phyloP scores from a whole-genome alignment of 2,329 filamentous ascomycete species.

The Trichoderma afroharzianum region DNA sequence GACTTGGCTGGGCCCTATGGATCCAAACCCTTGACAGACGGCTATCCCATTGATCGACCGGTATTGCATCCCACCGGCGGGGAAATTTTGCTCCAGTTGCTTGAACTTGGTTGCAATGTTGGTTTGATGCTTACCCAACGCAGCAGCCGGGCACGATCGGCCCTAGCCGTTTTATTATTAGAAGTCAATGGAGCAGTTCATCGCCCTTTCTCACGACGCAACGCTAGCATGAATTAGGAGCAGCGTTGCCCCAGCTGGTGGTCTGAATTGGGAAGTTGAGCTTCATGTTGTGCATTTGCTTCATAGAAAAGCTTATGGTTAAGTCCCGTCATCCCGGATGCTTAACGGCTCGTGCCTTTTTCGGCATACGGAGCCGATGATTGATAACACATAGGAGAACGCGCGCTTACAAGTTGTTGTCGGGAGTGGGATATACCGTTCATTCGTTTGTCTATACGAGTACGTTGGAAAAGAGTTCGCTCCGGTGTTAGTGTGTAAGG shows the following conservation, averaged over 20 bases:
- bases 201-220: neutral
- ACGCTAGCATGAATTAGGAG: neutral
- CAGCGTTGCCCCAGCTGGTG: neutral
- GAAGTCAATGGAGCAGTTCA: neutral
- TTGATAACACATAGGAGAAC: neutral
- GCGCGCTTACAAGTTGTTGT: neutral
- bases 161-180: neutral
- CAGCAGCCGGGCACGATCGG: neutral
- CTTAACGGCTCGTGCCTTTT: neutral
- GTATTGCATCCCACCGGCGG: constrained; percentile 1
- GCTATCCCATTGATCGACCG: constrained; percentile 1
- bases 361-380: neutral
- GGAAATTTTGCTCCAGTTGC: neutral
- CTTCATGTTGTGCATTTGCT: neutral
- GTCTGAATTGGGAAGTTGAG: constrained; percentile 1
- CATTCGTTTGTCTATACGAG: neutral
- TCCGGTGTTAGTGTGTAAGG: neutral
- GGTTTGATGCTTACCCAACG: neutral
- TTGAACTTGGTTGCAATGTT: neutral
- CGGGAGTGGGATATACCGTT: neutral
- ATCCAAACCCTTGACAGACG: neutral
- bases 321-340: neutral
- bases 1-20: neutral
- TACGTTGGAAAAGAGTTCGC: neutral
- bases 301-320: neutral